Evolutionary conservation across 306 rosid species (phyloP), one percentile per base, ranked within the genome.

Genomic region (Arachis stenosperma): DNA sequence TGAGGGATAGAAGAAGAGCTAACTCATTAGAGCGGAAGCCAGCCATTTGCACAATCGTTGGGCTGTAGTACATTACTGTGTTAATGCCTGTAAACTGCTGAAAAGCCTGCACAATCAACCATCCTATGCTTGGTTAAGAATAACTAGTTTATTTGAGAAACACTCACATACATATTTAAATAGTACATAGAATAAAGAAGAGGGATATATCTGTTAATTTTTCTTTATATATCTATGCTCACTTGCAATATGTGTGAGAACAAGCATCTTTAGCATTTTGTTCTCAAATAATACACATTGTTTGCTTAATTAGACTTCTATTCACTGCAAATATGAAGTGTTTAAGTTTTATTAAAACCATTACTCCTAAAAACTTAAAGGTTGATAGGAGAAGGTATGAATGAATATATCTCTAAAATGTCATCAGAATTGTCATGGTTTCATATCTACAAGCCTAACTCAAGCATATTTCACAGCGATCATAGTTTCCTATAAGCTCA

Each of bases 1-100:
- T 54, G 67, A 93, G 96, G 70, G 98, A 90, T 0, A 93, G 90
- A 61, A 87, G 84, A 75, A 93, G 87, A 37, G 98, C 98, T 68
- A 90, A 50, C 75, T 87, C 87, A 71, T 90, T 93, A 44, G 97
- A 84, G 39, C 42, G 53, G 59, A 93, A 87, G 75, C 98, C 98
- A 14, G 97, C 98, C 98, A 89, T 84, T 82, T 93, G 96, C 67
- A 93, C 98, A 57, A 93, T 93, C 7, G 93, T 93, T 79, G 98
- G 97, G 82, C 98, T 92, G 85, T 92, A 92, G 87, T 92, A 92
- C 98, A 92, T 92, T 59, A 92, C 98, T 8, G 98, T 93, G 86
- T 93, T 93, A 79, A 93, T 93, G 43, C 98, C 98, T 48, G 93
- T 87, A 67, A 93, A 93, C 80, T 93, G 97, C 84, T 93, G 98